Conservation (phyloP, 2,329 filamentous ascomycete genomes). For the Corynespora cassiicola region DNA sequence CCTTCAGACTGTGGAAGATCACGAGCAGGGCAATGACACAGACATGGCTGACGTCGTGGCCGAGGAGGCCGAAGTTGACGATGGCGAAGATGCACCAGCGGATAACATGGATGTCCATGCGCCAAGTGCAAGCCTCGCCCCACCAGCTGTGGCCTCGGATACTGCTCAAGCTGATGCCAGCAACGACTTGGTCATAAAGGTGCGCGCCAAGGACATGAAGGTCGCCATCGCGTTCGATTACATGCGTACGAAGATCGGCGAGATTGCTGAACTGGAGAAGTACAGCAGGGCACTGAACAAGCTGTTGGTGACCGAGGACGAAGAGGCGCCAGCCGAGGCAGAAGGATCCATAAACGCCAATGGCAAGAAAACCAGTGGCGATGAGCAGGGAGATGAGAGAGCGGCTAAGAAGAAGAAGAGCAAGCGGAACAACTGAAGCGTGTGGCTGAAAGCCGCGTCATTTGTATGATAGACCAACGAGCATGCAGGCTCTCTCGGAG, state of each 20-base stretch:
- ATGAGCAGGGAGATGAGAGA: conserved; percentile 31
- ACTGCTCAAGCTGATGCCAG: conserved; percentile 6
- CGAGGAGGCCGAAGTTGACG: conserved; percentile 24
- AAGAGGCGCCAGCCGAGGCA: conserved; percentile 14
- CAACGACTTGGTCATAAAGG: conserved; percentile 42
- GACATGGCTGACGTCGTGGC: conserved; percentile 34
- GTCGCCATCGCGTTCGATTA: conserved; percentile 80
- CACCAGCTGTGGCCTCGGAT: conserved; percentile 10
- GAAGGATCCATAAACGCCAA: conserved; percentile 27
- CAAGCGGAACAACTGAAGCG: conserved; percentile 33
- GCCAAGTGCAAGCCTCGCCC: conserved; percentile 6
- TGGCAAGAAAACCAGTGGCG: conserved; percentile 37
- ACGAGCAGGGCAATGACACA: conserved; percentile 30
- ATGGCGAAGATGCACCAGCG: conserved; percentile 23
- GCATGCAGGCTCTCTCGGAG: too few relatives aligned
- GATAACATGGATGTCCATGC: conserved; percentile 29
- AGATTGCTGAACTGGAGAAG: conserved; percentile 70
- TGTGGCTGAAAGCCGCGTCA: too few relatives aligned
- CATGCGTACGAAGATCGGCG: conserved; percentile 75
- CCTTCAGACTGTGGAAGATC: conserved; percentile 49
- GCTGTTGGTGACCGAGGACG: conserved; percentile 54
- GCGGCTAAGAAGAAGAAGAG: conserved; percentile 29
- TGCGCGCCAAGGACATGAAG: conserved; percentile 60
- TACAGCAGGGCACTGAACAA: conserved; percentile 66
- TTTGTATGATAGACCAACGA: too few relatives aligned